Conservation (phyloP, 1,284 basidiomycete species). For the Ganoderma resinaceum region DNA sequence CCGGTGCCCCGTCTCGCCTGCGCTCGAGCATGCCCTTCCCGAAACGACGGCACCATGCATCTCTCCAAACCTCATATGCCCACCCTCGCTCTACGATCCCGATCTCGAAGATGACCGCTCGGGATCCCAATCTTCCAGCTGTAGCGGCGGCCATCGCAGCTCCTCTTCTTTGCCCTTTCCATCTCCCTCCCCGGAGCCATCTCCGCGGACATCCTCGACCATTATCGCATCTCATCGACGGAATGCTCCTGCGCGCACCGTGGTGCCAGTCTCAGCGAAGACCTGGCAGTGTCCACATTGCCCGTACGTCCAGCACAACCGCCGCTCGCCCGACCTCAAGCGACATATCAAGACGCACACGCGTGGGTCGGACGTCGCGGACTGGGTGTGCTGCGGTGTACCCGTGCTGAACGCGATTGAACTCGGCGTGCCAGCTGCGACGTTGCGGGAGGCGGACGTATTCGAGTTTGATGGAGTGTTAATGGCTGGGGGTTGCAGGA, state of each 20-base stretch:
- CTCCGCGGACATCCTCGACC: neutral
- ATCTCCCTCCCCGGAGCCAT: neutral
- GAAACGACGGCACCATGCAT: neutral
- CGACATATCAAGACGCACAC: constrained; percentile 60
- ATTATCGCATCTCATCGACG: no score
- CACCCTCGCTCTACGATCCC: neutral
- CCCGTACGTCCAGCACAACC: constrained; percentile 42
- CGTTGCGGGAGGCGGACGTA: constrained; percentile 36
- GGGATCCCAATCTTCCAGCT: neutral
- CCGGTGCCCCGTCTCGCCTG: neutral
- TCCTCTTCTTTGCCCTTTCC: neutral
- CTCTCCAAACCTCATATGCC: neutral
- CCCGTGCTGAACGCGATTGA: constrained; percentile 42
- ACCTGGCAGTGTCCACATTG: constrained; percentile 20
- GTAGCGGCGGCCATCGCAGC: neutral
- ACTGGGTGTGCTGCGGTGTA: constrained; percentile 51
- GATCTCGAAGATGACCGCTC: neutral
- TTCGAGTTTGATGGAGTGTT: constrained; percentile 43
- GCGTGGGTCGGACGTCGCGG: constrained; percentile 38
- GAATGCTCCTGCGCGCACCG: no score
- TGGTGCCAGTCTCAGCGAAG: neutral
- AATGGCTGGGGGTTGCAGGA: no score
- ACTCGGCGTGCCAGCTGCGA: constrained; percentile 30
- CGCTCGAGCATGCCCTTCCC: neutral
- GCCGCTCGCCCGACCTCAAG: constrained; percentile 57